phyloP scores from a whole-genome alignment of 2,329 filamentous ascomycete species.

The Bipolaris victoriae region DNA sequence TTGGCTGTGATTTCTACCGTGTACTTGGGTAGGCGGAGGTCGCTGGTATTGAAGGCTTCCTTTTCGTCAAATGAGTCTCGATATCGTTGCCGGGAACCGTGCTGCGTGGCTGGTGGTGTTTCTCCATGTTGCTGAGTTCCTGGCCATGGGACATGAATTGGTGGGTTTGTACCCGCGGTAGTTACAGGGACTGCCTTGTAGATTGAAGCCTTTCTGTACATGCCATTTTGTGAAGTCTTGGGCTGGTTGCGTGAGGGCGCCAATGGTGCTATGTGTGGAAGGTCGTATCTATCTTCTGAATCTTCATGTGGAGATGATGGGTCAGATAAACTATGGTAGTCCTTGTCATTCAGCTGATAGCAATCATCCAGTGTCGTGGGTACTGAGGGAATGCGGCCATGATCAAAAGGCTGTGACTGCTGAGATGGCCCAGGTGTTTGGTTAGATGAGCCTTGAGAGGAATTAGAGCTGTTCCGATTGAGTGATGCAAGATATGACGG shows the following conservation, averaged over 20 bases:
- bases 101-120: background rate
- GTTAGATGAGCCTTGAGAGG: conserved; percentile 31
- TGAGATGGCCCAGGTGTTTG: conserved; percentile 5
- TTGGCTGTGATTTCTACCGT: background rate
- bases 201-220: background rate
- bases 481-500: conserved; percentile 37
- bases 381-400: conserved; percentile 1
- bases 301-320: conserved; percentile 9
- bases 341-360: conserved; percentile 2
- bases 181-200: background rate
- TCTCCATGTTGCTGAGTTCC: conserved; percentile 8
- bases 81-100: conserved; percentile 3
- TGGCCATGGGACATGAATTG: conserved; percentile 13
- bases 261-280: conserved; percentile 23
- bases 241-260: conserved; percentile 16
- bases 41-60: background rate
- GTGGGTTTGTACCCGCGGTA: background rate
- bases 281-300: conserved; percentile 7
- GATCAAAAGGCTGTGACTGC: conserved; percentile 3
- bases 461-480: conserved; percentile 34
- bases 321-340: background rate
- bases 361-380: conserved; percentile 3
- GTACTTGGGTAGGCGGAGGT: background rate
- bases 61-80: conserved; percentile 2
- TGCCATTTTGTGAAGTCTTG: background rate